These are phyloP conservation scores for Emiliania huxleyi DNA, from an alignment of 78 protist genomes.

Conservation along the genomic window DNA sequence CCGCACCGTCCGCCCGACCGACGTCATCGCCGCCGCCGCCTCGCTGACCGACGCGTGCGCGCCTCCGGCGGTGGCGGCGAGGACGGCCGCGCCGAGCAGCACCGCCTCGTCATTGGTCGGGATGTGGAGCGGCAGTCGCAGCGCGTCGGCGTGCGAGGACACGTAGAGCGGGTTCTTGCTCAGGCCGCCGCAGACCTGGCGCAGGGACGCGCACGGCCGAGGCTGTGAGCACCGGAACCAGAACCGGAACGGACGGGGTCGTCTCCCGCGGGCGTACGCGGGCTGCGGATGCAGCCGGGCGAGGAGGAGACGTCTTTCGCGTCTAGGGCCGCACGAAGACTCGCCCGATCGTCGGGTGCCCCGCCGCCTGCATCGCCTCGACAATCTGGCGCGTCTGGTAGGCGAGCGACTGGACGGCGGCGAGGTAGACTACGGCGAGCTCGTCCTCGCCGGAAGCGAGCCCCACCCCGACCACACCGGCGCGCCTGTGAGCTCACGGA, in stretches of 20 bases:
- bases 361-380: constrained; percentile 23
- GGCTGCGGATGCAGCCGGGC: too few relatives aligned
- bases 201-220: neutral
- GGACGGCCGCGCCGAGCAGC: constrained; percentile 49
- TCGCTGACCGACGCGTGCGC: neutral
- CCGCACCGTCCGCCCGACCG: neutral
- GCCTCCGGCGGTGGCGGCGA: constrained; percentile 20
- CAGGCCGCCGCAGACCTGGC: constrained; percentile 45
- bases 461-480: constrained; percentile 12
- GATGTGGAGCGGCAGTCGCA: neutral
- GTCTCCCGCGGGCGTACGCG: too few relatives aligned
- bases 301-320: too few relatives aligned
- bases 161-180: constrained; percentile 31
- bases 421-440: constrained; percentile 10
- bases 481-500: too few relatives aligned
- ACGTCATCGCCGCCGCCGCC: constrained; percentile 1
- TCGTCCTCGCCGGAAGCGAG: neutral
- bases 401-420: neutral
- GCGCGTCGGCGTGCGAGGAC: neutral
- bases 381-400: constrained; percentile 42
- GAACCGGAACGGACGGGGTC: too few relatives aligned
- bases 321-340: too few relatives aligned
- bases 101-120: constrained; percentile 21
- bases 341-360: neutral
- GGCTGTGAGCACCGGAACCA: too few relatives aligned